Evolutionary conservation across 83 land plant genomes (phyloP), one percentile per base, ranked within the genome.

Genomic region (Larix sibirica): DNA sequence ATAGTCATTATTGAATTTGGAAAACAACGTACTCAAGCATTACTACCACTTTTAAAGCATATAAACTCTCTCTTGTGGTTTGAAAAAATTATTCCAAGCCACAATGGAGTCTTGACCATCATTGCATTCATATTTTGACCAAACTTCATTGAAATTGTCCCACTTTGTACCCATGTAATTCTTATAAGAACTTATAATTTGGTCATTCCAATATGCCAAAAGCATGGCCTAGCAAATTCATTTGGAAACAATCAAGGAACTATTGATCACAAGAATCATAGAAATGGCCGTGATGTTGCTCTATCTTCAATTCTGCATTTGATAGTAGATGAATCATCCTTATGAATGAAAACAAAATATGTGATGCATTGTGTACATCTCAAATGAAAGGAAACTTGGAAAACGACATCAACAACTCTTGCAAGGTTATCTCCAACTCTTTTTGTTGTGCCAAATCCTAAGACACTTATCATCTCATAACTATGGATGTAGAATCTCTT

Each of bases 41-140:
- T 97, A 68, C 76, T 94, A 42, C 89, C 92, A 64, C 91, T 97
- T 79, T 87, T 97, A 81, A 97, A 97, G 89, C 93, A 91, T 10
- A 87, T 97, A 66, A 98, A 95, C 86, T 89, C 94, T 26, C 90
- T 92, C 63, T 76, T 97, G 85, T 96, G 95, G 78, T 92, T 92
- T 86, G 99, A 97, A 77, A 97, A 97, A 84, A 74, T 96, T 74
- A 94, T 95, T 95, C 98, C 99, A 69, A 95, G 97, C 84, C 92
- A 94, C 75, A 97, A 93, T 85, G 92, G 94, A 62, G 86, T 93
- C 20, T 86, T 97, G 83, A 96, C 97, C 21, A 77, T 90, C 4
- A 94, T 87, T 97, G 98, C 84, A 91, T 97, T 74, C 92, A 85
- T 47, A 86, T 94, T 26, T 85, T 97, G 83, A 87, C 93, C 91